phyloP scores from a whole-genome alignment of 345 rosid genomes.

The Microthlaspi erraticum region DNA sequence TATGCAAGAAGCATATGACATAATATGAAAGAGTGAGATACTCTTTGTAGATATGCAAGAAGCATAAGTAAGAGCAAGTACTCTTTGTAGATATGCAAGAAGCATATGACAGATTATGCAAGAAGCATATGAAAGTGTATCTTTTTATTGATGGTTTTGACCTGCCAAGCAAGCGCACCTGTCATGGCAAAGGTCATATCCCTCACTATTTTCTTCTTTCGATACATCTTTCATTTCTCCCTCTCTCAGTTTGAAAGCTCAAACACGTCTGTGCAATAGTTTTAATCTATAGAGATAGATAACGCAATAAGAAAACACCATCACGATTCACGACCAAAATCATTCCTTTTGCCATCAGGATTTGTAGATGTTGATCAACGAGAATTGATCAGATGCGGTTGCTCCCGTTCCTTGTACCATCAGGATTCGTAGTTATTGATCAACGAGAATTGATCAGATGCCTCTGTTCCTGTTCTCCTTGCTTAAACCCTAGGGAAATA shows the following conservation, averaged over 20 bases:
- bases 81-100: neutral
- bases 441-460: constrained; percentile 21
- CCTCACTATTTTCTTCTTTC: neutral
- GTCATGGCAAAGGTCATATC: constrained; percentile 36
- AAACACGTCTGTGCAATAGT: neutral
- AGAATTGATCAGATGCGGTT: constrained; percentile 13
- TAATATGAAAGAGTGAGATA: no score
- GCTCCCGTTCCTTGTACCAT: neutral
- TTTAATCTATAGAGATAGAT: neutral
- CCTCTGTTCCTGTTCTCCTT: neutral
- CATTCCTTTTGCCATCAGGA: neutral
- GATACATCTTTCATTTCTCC: neutral
- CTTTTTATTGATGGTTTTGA: constrained; percentile 15
- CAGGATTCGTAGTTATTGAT: neutral
- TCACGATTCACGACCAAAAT: no score
- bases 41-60: neutral
- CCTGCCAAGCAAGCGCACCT: constrained; percentile 43
- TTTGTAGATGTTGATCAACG: no score
- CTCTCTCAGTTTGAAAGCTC: neutral
- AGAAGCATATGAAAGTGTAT: neutral
- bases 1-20: no score
- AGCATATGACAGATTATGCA: neutral
- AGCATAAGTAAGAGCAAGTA: neutral
- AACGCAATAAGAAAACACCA: neutral
- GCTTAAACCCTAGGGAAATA: neutral